Evolutionary conservation across 2,329 filamentous ascomycete genomes (phyloP), one percentile per base, ranked within the genome.

Genomic region (Sporothrix luriei): DNA sequence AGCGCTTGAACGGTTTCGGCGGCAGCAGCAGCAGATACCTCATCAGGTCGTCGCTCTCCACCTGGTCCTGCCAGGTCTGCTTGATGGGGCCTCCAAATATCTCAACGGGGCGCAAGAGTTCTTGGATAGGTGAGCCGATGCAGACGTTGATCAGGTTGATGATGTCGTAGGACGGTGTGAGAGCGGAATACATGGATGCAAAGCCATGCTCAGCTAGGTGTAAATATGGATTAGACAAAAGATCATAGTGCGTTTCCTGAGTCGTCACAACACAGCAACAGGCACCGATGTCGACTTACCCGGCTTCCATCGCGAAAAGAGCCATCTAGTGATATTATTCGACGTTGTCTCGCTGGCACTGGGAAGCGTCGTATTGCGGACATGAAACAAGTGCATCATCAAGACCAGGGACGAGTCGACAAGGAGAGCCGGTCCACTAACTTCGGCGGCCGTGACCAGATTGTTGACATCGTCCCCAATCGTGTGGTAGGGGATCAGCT

Each of bases 271-370:
- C 33, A 33, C 9, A 33, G 7, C 33, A 33, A 33, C 3, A 6
- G 6, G 6, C 33, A 7, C 33, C 33, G 16, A 49, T 21, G 3
- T 9, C 2, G 14, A 78, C 85, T 77, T 82, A 94, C 92, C 89
- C 73, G 93, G 91, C 73, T 88, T 89, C 93, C 94, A 99, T 75
- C 86, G 90, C 46, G 88, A 85, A 74, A 93, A 89, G 1, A 95
- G 78, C 95, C 95, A 99, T 74, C 88, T 85, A 69, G 95, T 86
- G 48, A 95, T 85, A 74, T 91, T 87, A 73, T 88, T 90, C 49
- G 88, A 89, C 3, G 89, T 90, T 51, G 84, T 83, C 73, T 89
- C 86, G 73, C 87, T 91, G 48, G 87, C 86, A 70, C 87, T 89
- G 1, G 92, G 90, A 57, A 90, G 87, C 74, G 90, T 85, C 38